Conservation (phyloP, 257 asterid species). For the Cinchona pubescens region DNA sequence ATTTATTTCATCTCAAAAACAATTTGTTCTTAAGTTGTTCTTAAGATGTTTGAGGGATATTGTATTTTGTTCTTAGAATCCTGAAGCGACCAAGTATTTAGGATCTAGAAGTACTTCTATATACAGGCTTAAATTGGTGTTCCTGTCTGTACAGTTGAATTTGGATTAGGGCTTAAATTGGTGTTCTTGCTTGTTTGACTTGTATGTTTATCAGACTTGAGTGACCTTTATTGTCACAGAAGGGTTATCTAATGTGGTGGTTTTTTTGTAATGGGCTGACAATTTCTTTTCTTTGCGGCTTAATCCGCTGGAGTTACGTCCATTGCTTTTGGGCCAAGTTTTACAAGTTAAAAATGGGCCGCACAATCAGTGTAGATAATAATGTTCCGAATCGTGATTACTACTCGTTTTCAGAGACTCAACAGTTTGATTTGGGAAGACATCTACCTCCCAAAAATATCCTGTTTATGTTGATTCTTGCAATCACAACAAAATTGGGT, state of each 20-base stretch:
- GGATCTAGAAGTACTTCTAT: slow-evolving; percentile 21
- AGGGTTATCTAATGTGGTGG: not conserved
- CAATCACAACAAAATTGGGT: not conserved
- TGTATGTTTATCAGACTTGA: not conserved
- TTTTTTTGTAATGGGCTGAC: not conserved
- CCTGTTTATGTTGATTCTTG: not conserved
- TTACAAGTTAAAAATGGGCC: not conserved
- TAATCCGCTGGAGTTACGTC: not conserved
- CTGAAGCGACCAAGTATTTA: slow-evolving; percentile 23
- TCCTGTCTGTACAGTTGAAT: slow-evolving; percentile 34
- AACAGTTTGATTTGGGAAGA: not conserved
- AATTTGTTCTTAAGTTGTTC: slow-evolving; percentile 29
- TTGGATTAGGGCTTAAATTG: slow-evolving; percentile 21
- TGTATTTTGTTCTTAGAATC: slow-evolving; percentile 30
- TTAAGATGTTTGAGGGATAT: slow-evolving; percentile 23
- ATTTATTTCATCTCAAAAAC: slow-evolving; percentile 22
- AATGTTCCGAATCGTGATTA: too few species aligned
- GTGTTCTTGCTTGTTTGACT: slow-evolving; percentile 2
- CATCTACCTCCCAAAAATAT: not conserved
- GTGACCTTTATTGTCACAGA: not conserved
- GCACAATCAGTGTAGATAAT: too few species aligned
- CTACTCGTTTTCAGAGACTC: not conserved
- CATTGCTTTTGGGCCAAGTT: not conserved
- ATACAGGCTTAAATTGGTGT: slow-evolving; percentile 7
- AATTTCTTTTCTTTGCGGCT: not conserved